phyloP scores from a whole-genome alignment of 345 rosid genomes.

The Citrus sinensis region DNA sequence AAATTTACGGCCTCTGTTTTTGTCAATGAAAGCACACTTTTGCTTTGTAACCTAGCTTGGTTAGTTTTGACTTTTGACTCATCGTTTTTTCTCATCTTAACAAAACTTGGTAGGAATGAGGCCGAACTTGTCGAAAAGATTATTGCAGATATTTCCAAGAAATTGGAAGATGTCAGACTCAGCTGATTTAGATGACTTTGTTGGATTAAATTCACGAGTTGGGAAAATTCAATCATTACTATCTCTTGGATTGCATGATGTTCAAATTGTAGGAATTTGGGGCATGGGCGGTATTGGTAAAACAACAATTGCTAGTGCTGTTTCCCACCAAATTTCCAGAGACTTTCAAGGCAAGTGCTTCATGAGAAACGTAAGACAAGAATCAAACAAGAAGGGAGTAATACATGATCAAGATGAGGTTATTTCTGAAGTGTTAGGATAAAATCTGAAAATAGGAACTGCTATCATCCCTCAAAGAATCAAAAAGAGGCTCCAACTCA shows the following conservation, averaged over 20 bases:
- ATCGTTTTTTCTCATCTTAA: no score
- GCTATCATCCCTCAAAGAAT: no score
- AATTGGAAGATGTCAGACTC: not conserved
- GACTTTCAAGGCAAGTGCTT: not conserved
- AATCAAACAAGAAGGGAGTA: not conserved
- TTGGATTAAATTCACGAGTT: not conserved
- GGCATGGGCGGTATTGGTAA: conserved; percentile 12
- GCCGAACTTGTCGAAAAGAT: not conserved
- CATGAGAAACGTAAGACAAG: not conserved
- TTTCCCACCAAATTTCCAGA: not conserved
- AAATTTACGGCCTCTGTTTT: no score
- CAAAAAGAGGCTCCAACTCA: no score
- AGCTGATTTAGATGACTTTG: not conserved
- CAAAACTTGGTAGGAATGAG: not conserved
- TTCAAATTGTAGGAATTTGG: not conserved
- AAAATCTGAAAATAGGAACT: no score
- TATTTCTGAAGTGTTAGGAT: not conserved
- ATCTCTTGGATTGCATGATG: not conserved
- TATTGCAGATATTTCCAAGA: not conserved
- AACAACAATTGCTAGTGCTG: not conserved
- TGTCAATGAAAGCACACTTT: no score
- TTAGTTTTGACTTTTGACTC: no score
- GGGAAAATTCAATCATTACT: not conserved
- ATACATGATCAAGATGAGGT: not conserved
- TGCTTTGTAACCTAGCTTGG: no score